A percentile compares a stretch with the other conserved stretches of the same genome.
Conservation (phyloP, 768 basidiomycete species). For the Psilocybe cyanescens region DNA sequence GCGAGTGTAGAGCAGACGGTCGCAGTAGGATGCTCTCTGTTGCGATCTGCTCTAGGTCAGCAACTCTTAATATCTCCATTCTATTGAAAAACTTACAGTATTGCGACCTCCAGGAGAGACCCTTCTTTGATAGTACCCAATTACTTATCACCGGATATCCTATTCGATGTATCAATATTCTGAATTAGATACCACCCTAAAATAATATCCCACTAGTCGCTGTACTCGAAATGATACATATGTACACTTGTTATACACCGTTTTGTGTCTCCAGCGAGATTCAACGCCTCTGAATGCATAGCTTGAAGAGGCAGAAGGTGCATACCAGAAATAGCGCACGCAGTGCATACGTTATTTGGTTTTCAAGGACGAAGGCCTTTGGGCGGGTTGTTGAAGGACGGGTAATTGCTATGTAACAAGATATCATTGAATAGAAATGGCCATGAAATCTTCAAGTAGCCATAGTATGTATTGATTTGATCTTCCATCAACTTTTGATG, state of each 20-base stretch:
- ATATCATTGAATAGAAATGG: background rate
- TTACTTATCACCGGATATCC: background rate
- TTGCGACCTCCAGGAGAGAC: slow-evolving; percentile 41
- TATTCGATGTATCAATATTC: no score
- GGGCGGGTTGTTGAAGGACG: no score
- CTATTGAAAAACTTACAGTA: slow-evolving; percentile 9
- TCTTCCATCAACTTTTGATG: background rate
- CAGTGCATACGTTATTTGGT: background rate
- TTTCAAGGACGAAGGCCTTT: background rate
- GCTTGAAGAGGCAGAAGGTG: no score
- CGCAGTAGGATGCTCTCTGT: slow-evolving; percentile 85
- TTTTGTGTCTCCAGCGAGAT: no score
- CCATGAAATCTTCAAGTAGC: background rate
- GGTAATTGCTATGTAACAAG: no score
- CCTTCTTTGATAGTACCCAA: slow-evolving; percentile 32
- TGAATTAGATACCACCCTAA: no score
- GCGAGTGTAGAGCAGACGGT: slow-evolving; percentile 85
- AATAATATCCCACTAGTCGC: background rate
- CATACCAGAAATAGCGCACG: background rate
- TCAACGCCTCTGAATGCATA: no score
- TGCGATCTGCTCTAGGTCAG: slow-evolving; percentile 81
- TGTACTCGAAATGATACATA: background rate
- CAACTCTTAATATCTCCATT: slow-evolving; percentile 10
- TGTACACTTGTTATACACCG: no score
- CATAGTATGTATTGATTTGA: background rate